Percentiles rank a stretch among this genome's conserved stretches.
phyloP scores from a whole-genome alignment of 768 basidiomycete genomes.

The Serendipita sp. region DNA sequence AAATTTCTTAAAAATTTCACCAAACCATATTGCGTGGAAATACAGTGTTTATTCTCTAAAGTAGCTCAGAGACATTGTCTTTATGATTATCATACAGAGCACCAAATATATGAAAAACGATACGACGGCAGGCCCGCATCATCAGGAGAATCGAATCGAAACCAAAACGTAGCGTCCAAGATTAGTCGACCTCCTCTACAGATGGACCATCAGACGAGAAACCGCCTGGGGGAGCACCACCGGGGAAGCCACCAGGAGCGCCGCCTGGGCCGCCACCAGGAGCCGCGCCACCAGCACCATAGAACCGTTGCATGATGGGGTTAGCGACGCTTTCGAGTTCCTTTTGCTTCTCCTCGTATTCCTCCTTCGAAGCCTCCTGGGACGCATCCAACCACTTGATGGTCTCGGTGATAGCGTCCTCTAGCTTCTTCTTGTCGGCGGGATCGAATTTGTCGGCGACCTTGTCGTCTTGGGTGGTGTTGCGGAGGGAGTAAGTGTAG shows the following conservation, averaged over 20 bases:
- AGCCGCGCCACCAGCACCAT: constrained; percentile 40
- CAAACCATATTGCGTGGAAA: no score
- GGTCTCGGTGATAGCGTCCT: constrained; percentile 63
- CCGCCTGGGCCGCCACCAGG: constrained; percentile 40
- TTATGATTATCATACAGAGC: no score
- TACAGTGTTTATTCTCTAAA: no score
- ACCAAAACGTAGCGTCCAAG: no score
- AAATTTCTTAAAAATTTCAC: no score
- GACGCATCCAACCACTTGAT: constrained; percentile 76
- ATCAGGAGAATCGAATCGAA: no score
- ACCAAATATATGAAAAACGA: no score
- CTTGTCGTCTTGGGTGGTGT: constrained; percentile 73
- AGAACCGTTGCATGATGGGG: constrained; percentile 59
- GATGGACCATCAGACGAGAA: constrained; percentile 56
- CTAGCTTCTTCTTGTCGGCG: constrained; percentile 71
- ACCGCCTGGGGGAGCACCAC: constrained; percentile 25
- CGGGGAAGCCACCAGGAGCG: constrained; percentile 28
- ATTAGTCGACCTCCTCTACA: constrained; percentile 64
- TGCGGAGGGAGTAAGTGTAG: constrained; percentile 88
- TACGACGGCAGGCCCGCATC: no score
- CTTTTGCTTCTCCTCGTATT: constrained; percentile 86
- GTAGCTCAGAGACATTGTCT: no score
- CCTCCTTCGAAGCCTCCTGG: constrained; percentile 83
- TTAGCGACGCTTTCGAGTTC: constrained; percentile 72
- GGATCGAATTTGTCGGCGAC: constrained; percentile 76